A percentile compares a stretch with the other conserved stretches of the same genome.
These are phyloP conservation scores for Colletotrichum noveboracense DNA, from an alignment of 2,329 filamentous ascomycete species.

Conservation along the genomic window DNA sequence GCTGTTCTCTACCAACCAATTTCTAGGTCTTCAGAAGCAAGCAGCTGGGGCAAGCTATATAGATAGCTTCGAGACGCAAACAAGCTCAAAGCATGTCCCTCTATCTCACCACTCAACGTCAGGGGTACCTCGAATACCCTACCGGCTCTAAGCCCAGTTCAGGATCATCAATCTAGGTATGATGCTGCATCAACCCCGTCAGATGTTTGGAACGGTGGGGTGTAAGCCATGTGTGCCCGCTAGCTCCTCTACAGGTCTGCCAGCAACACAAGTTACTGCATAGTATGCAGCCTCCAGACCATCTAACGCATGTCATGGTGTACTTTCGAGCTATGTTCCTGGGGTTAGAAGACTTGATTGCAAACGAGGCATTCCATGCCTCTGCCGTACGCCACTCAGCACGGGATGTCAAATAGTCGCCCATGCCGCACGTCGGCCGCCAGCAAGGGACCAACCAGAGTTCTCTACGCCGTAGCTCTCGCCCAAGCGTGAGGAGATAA, in stretches of 20 bases:
- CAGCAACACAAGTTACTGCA: not conserved
- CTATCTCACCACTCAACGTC: not conserved
- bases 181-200: not conserved
- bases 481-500: not conserved
- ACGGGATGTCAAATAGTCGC: not conserved
- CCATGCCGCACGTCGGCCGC: not conserved
- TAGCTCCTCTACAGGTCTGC: not conserved
- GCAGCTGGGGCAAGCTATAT: not conserved
- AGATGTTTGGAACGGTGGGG: not conserved
- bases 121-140: not conserved
- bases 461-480: not conserved
- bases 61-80: not conserved
- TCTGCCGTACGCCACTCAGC: not conserved
- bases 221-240: not conserved
- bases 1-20: fast-evolving
- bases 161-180: not conserved
- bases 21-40: fast-evolving
- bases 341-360: not conserved
- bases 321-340: not conserved
- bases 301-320: not conserved
- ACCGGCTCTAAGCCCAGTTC: not conserved
- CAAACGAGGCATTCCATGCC: not conserved
- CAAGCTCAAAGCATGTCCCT: not conserved
- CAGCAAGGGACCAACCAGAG: not conserved
- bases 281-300: not conserved